Conservation (phyloP, 2,329 filamentous ascomycete genomes). For the Periconia macrospinosa region DNA sequence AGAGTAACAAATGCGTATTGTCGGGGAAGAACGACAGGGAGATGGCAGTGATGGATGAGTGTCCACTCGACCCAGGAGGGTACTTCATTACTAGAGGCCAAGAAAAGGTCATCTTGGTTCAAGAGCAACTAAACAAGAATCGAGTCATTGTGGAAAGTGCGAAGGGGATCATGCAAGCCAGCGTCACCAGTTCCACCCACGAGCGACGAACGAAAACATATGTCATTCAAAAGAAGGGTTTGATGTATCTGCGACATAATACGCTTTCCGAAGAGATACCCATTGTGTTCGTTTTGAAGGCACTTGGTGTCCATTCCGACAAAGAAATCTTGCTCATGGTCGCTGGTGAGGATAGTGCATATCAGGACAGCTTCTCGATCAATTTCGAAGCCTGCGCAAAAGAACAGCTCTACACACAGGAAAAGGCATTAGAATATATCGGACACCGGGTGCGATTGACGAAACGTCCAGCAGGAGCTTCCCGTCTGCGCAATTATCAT, state of each 20-base stretch:
- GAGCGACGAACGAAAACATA: slow-evolving; percentile 98
- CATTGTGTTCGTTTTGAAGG: slow-evolving; percentile 89
- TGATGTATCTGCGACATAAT: slow-evolving; percentile 88
- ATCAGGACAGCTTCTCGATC: slow-evolving; percentile 92
- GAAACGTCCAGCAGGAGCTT: slow-evolving; percentile 60
- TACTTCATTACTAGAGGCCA: slow-evolving; percentile 98
- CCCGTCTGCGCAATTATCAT: slow-evolving; percentile 70
- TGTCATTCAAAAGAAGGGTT: slow-evolving; percentile 89
- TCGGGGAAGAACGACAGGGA: slow-evolving; percentile 79
- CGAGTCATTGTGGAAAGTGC: slow-evolving; percentile 96
- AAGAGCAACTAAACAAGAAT: slow-evolving; percentile 99
- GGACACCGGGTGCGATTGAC: slow-evolving; percentile 79
- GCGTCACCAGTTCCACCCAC: slow-evolving; percentile 89
- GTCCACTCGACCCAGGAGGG: slow-evolving; percentile 90
- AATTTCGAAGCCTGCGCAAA: slow-evolving; percentile 94
- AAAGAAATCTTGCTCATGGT: slow-evolving; percentile 93
- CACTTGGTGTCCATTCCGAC: slow-evolving; percentile 89
- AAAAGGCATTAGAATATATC: slow-evolving; percentile 93
- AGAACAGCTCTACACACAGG: slow-evolving; percentile 79
- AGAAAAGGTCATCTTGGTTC: slow-evolving; percentile 97
- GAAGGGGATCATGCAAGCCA: slow-evolving; percentile 91
- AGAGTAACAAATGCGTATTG: slow-evolving; percentile 90
- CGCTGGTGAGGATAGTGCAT: slow-evolving; percentile 80
- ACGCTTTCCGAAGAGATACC: slow-evolving; percentile 92
- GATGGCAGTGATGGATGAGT: slow-evolving; percentile 94